These are phyloP conservation scores for Parafenestella ontariensis DNA, from an alignment of 2,329 filamentous ascomycete species.

Conservation along the genomic window DNA sequence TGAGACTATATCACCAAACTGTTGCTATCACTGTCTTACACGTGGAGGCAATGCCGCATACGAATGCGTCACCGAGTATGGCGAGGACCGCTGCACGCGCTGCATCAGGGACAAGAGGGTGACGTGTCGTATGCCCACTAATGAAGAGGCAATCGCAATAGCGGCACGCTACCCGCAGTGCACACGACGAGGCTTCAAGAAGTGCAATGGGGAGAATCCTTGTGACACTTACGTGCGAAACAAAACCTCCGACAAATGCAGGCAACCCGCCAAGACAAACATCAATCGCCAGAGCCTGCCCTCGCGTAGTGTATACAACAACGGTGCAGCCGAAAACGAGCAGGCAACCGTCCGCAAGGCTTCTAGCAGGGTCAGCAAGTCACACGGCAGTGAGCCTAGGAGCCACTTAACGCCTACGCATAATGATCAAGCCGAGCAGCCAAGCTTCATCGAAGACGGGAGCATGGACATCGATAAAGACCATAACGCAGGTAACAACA, in stretches of 20 bases:
- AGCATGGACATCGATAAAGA: neutral
- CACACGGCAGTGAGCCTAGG: too few species aligned
- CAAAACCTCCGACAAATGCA: constrained; percentile 5
- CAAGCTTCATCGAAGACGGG: neutral
- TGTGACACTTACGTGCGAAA: constrained; percentile 18
- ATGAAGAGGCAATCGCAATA: constrained; percentile 11
- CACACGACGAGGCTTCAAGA: constrained; percentile 18
- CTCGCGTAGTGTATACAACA: neutral
- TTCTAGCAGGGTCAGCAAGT: too few species aligned
- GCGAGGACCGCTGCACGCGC: constrained; percentile 9
- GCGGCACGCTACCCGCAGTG: constrained; percentile 24
- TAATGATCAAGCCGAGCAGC: neutral
- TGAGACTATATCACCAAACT: constrained; percentile 7
- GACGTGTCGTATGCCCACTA: constrained; percentile 15
- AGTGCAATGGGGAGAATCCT: constrained; percentile 7
- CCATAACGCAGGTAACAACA: neutral
- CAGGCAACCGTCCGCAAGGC: neutral
- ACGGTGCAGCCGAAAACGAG: neutral
- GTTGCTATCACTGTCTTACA: constrained; percentile 18
- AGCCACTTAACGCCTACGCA: neutral
- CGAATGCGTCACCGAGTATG: constrained; percentile 13
- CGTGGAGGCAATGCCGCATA: constrained; percentile 25
- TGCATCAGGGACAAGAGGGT: constrained; percentile 14
- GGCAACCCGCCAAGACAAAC: neutral
- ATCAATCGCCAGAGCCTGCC: neutral